Percentiles rank a stretch among this genome's conserved stretches.
These are phyloP conservation scores for Cymbopogon citratus DNA, from an alignment of 176 grass and related monocot genomes.

Conservation along the genomic window DNA sequence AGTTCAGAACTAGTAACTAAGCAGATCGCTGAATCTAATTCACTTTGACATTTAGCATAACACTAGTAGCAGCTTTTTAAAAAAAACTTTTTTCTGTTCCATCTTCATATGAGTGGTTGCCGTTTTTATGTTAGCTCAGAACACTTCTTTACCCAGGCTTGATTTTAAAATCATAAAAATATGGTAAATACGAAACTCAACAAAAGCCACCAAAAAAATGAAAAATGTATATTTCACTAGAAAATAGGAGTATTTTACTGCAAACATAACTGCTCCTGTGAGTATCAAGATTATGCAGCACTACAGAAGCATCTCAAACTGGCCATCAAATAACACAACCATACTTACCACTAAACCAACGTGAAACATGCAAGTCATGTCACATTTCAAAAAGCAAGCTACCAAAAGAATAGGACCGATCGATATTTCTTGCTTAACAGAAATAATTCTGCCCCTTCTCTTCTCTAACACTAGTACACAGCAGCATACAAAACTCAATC, in stretches of 20 bases:
- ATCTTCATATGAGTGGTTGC: background rate
- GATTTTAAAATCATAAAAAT: background rate
- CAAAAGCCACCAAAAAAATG: background rate
- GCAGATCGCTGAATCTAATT: background rate
- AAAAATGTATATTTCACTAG: background rate
- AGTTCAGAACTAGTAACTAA: background rate
- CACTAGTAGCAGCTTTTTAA: background rate
- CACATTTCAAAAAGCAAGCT: no score
- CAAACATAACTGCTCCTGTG: background rate
- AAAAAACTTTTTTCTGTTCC: background rate
- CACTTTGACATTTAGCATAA: background rate
- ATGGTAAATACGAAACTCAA: background rate
- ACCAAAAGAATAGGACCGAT: no score
- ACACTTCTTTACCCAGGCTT: no score
- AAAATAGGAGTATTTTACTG: background rate
- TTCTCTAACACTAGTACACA: no score
- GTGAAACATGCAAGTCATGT: background rate
- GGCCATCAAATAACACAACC: background rate
- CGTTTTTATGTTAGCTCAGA: background rate
- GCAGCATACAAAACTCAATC: no score
- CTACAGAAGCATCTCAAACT: background rate
- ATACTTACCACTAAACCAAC: background rate
- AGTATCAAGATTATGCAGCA: slow-evolving; percentile 1
- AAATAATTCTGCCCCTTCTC: no score
- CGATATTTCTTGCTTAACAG: no score